Percentiles rank a stretch among this genome's conserved stretches.
Conservation (phyloP, 495 filamentous ascomycete genomes). For the Penicillium nucicola region DNA sequence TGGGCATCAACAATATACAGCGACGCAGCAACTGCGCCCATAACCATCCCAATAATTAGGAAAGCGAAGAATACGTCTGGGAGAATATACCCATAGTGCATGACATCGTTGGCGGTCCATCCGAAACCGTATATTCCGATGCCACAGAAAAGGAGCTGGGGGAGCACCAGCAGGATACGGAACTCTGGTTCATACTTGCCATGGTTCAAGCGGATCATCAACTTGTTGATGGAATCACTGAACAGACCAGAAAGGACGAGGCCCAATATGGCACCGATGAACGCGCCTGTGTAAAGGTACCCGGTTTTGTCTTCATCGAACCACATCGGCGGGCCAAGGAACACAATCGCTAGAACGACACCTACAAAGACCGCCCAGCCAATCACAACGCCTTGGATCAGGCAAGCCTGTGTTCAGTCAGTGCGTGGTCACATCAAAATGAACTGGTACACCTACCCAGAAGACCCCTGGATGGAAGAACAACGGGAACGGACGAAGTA, state of each 20-base stretch:
- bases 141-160: conserved; percentile 73
- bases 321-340: conserved; percentile 74
- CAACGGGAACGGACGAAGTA: conserved; percentile 61
- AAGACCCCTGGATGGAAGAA: conserved; percentile 81
- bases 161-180: conserved; percentile 74
- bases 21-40: conserved; percentile 80
- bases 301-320: conserved; percentile 80
- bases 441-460: conserved; percentile 50
- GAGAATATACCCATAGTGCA: conserved; percentile 63
- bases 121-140: conserved; percentile 85
- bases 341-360: conserved; percentile 78
- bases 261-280: conserved; percentile 77
- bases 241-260: conserved; percentile 71
- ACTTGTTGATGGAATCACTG: conserved; percentile 67
- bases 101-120: conserved; percentile 56
- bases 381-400: conserved; percentile 88
- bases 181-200: conserved; percentile 93
- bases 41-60: conserved; percentile 81
- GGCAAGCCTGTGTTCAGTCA: conserved; percentile 53
- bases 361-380: conserved; percentile 96
- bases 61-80: conserved; percentile 77
- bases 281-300: conserved; percentile 85
- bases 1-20: conserved; percentile 96
- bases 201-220: conserved; percentile 68
- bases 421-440: not conserved